Evolutionary conservation across 768 basidiomycete genomes (phyloP), one percentile per base, ranked within the genome.

Genomic region (Leccinum sublutescens): DNA sequence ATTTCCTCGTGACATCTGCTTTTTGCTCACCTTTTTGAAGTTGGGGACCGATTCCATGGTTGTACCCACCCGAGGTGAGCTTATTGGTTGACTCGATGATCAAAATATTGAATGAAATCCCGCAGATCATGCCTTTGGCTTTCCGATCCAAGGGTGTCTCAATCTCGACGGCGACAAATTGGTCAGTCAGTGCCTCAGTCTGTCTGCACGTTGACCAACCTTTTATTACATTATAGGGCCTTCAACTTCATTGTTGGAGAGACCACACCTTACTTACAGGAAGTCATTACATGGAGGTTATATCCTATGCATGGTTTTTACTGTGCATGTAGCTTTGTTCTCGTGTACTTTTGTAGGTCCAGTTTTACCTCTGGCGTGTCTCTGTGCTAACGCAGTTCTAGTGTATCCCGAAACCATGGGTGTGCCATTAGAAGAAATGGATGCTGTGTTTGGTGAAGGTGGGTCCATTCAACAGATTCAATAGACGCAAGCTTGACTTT

Each of bases 221-320:
- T 36, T 51, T 23, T 6, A 45, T 40, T 5, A 40, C n/a, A 14
- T 36, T 27, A 10, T 2, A 73, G 84, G 86, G 80, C 81, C n/a
- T 92, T 92, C 79, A 95, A 95, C 73, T 96, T 88, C 74, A 74
- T 94, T 58, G 91, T 98, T 43, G 95, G 95, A 33, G 89, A 91
- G 71, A 79, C 85, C 29, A 98, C 95, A 0, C 95, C 95, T 1
- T 82, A 85, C 55, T 77, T 97, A 40, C 93, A 96, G 74, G 93
- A 95, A 59, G 73, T 82, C 21, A 96, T 98, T 64, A 82, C 82
- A 45, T 98, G 95, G 95, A 82, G 91, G 50, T 72, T 98, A 56
- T 97, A 98, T 76, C 92, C 93, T 0, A 95, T 98, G 93, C 94
- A 96, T 66, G 93, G 88, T 23, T 93, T 93, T 76, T 95, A 93